These are phyloP conservation scores for Neoascochyta sp. DNA, from an alignment of 2,329 filamentous ascomycete genomes.

Conservation along the genomic window DNA sequence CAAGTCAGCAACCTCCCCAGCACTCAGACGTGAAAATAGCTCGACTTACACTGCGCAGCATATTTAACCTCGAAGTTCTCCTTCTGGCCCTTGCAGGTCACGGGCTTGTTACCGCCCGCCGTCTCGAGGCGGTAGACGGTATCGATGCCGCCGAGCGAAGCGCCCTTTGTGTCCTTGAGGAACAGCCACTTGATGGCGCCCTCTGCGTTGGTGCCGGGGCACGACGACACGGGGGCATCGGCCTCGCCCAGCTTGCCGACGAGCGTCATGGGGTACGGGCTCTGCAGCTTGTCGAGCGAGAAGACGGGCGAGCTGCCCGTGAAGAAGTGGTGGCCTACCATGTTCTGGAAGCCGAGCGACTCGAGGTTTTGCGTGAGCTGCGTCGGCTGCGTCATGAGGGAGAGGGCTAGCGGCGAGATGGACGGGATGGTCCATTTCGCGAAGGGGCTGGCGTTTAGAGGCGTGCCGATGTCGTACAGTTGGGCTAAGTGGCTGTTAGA, in stretches of 20 bases:
- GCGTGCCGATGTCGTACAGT: slow-evolving; percentile 36
- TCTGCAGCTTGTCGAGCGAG: slow-evolving; percentile 46
- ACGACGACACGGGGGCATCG: slow-evolving; percentile 49
- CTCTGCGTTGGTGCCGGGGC: slow-evolving; percentile 34
- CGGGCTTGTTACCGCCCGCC: slow-evolving; percentile 44
- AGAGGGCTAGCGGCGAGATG: slow-evolving; percentile 34
- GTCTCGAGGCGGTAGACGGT: slow-evolving; percentile 50
- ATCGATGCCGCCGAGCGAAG: slow-evolving; percentile 40
- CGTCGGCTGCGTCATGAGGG: slow-evolving; percentile 16
- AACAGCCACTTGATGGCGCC: slow-evolving; percentile 48
- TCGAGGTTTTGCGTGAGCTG: slow-evolving; percentile 26
- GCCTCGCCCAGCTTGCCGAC: slow-evolving; percentile 50
- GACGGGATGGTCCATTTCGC: slow-evolving; percentile 32
- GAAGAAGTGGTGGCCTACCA: slow-evolving; percentile 67
- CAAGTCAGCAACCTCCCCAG: no score
- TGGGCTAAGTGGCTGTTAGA: slow-evolving; percentile 24
- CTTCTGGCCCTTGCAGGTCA: slow-evolving; percentile 38
- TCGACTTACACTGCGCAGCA: slow-evolving; percentile 37
- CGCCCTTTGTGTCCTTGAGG: slow-evolving; percentile 40
- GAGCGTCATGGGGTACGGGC: slow-evolving; percentile 41
- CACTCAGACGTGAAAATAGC: no score
- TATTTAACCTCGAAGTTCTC: slow-evolving; percentile 42
- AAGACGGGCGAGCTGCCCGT: slow-evolving; percentile 56
- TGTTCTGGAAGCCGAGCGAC: slow-evolving; percentile 31
- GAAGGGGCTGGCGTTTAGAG: slow-evolving; percentile 25